Evolutionary conservation across 2,329 filamentous ascomycete species (phyloP).

Genomic region (Paraconiothyrium brasiliense): DNA sequence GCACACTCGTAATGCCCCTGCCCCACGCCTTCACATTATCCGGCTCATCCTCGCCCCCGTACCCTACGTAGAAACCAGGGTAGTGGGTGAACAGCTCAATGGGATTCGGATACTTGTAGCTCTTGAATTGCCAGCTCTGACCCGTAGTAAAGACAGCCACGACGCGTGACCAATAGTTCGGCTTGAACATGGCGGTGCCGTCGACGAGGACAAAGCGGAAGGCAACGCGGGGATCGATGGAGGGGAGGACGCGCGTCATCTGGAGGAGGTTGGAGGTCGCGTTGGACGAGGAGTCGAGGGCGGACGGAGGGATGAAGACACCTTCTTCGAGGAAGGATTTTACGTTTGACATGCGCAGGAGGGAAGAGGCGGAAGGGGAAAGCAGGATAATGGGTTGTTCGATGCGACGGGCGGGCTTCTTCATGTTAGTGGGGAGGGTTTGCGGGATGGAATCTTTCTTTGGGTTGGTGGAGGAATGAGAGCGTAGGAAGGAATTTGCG

Average conservation of each 20-base stretch:
- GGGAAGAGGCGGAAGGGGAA: constrained; percentile 92
- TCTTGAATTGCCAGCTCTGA: constrained; percentile 98
- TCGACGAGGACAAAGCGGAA: constrained; percentile 97
- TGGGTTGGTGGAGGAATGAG: constrained; percentile 45
- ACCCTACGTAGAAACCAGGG: constrained; percentile 88
- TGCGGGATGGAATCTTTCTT: constrained; percentile 26
- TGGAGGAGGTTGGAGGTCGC: constrained; percentile 82
- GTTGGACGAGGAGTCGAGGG: constrained; percentile 66
- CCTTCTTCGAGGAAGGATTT: constrained; percentile 91
- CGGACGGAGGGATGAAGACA: constrained; percentile 74
- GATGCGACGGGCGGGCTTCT: constrained; percentile 57
- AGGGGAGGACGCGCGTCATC: constrained; percentile 78
- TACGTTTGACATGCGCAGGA: constrained; percentile 94
- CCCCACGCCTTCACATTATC: constrained; percentile 85
- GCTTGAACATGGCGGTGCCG: constrained; percentile 92
- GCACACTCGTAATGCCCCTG: constrained; percentile 78
- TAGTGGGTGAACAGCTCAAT: constrained; percentile 90
- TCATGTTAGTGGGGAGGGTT: constrained; percentile 53
- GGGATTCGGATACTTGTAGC: constrained; percentile 93
- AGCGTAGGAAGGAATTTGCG: constrained; percentile 77
- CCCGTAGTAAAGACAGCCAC: constrained; percentile 98
- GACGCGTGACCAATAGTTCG: constrained; percentile 95
- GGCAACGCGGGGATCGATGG: constrained; percentile 69
- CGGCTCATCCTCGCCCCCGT: constrained; percentile 83
- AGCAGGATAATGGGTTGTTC: constrained; percentile 89